Evolutionary conservation across 2,329 filamentous ascomycete genomes (phyloP).

Genomic region (Penicillium sp.): DNA sequence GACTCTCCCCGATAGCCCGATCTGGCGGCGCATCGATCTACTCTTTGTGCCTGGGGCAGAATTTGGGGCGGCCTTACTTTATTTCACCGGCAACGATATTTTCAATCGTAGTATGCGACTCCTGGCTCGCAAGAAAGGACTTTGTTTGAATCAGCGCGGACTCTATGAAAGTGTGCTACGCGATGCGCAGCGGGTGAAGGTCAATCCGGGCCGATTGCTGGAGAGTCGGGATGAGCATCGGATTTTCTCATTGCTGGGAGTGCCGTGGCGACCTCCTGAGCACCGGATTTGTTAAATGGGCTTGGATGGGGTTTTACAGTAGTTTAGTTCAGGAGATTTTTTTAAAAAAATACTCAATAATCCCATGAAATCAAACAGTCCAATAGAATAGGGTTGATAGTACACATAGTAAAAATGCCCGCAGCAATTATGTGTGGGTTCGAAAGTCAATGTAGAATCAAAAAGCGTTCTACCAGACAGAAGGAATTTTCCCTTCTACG

Average conservation of each 20-base stretch:
- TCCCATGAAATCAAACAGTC: not conserved
- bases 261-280: conserved; percentile 78
- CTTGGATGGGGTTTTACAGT: not conserved
- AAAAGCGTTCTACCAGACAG: not conserved
- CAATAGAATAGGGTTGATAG: not conserved
- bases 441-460: not conserved
- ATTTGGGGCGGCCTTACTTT: conserved; percentile 82
- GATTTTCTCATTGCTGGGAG: conserved; percentile 79
- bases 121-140: conserved; percentile 74
- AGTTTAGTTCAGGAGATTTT: not conserved
- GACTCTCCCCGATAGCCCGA: conserved; percentile 58
- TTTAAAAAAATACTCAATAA: not conserved
- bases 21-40: conserved; percentile 83
- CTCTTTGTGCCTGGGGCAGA: conserved; percentile 77
- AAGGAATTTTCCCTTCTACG: not conserved
- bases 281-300: conserved; percentile 67
- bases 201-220: conserved; percentile 68
- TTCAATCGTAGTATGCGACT: conserved; percentile 87
- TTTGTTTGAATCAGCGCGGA: conserved; percentile 82
- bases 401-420: not conserved
- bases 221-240: conserved; percentile 73
- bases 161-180: conserved; percentile 71
- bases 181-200: conserved; percentile 55
- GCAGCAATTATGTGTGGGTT: not conserved
- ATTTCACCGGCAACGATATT: conserved; percentile 93